Evolutionary conservation across 1,284 basidiomycete species (phyloP), one percentile per base, ranked within the genome.

Genomic region (Anthracocystis panici-leucophaei): DNA sequence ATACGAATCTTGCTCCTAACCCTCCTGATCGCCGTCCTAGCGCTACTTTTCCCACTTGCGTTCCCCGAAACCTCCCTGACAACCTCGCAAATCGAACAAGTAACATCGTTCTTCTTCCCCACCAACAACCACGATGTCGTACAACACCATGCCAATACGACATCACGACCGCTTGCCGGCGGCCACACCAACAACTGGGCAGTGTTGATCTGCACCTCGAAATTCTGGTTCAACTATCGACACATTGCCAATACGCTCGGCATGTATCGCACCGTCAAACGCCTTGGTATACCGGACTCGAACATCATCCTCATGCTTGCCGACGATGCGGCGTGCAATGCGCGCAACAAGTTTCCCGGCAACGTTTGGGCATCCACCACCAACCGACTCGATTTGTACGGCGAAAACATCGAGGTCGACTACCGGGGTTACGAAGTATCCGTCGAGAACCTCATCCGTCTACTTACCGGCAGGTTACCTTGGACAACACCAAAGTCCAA

Each of bases 211-310:
- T 95, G 93, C 82, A 89, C 97, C 0, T 96, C 94, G 7, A 87
- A 95, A 67, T 97, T 95, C 84, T 97, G 95, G 95, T 98, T 99
- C 89, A 99, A 99, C 85, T 99, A 99, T 83, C 88, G 96, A 92
- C 96, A 99, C 85, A 97, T 98, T 92, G 92, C 96, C 16, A 99
- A 99, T 87, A 93, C 95, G 0, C 89, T 99, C 12, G 95, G 95
- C 81, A 97, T 99, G 95, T 99, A 99, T 84, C 93, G 97, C 57
- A 98, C 95, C 1, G 94, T 99, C 57, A 99, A 99, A 85, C 91
- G 95, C 3, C 90, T 99, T 8, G 97, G 96, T 6, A 97, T 99
- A 57, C 96, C 96, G 4, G 96, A 99, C 87, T 94, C 92, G 16
- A 95, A 99, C 83, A 98, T 99, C 84, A 97, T 99, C 85, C 90